Conservation (phyloP, 257 asterid genomes). For the Solanum sitiens region DNA sequence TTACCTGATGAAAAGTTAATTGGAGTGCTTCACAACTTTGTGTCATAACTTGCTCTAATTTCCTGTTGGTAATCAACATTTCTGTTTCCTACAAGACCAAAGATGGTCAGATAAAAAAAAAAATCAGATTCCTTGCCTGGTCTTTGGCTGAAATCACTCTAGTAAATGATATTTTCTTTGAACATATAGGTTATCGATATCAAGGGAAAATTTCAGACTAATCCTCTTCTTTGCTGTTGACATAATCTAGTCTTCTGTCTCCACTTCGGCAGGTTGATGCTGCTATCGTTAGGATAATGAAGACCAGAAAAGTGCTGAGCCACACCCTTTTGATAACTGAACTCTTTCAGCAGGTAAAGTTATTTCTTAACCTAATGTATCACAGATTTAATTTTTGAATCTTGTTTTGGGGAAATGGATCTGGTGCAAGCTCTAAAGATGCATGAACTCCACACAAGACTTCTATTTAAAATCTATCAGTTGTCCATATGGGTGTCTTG, state of each 20-base stretch:
- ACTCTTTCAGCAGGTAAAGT: slow-evolving; percentile 84
- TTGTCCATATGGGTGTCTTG: neutral
- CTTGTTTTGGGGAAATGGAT: neutral
- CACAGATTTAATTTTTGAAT: neutral
- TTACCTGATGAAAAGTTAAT: neutral
- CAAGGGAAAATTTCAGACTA: neutral
- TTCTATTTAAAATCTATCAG: neutral
- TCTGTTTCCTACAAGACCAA: neutral
- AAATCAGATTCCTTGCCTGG: neutral
- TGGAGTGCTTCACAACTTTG: neutral
- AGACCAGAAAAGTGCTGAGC: slow-evolving; percentile 83
- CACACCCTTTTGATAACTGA: slow-evolving; percentile 94
- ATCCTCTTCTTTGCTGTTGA: neutral
- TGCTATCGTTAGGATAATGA: slow-evolving; percentile 93
- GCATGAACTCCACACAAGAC: neutral
- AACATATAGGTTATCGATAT: neutral
- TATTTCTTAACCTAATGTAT: neutral
- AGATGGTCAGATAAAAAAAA: neutral
- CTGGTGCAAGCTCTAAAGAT: neutral
- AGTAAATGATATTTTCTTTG: neutral
- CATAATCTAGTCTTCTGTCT: neutral
- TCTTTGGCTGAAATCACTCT: neutral
- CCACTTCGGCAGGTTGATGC: slow-evolving; percentile 68
- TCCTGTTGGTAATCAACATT: neutral
- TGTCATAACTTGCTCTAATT: neutral